These are phyloP conservation scores for Penicillium steckii DNA, from an alignment of 495 filamentous ascomycete species.

Conservation along the genomic window DNA sequence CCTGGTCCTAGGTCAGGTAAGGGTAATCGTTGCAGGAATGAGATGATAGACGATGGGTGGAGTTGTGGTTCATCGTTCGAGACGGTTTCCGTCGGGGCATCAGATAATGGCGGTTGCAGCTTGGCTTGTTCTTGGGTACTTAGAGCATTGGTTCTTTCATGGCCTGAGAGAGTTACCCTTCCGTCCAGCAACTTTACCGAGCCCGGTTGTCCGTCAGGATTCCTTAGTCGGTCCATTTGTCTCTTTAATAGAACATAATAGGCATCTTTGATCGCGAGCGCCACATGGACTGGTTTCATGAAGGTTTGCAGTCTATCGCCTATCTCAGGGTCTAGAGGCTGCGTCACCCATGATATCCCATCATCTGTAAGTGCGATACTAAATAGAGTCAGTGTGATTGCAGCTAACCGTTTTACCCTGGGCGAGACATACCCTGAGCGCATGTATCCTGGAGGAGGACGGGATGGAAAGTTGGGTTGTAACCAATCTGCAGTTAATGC, in stretches of 20 bases:
- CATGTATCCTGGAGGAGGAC: conserved; percentile 59
- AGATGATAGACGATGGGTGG: conserved; percentile 35
- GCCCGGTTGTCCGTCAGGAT: conserved; percentile 13
- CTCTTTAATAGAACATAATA: conserved; percentile 31
- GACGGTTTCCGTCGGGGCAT: conserved; percentile 15
- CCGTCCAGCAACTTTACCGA: conserved; percentile 13
- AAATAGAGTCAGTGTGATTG: conserved; percentile 18
- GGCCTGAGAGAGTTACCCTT: conserved; percentile 12
- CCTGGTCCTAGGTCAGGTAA: conserved; percentile 37
- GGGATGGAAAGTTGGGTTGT: conserved; percentile 56
- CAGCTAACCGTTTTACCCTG: not conserved
- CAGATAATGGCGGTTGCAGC: conserved; percentile 15
- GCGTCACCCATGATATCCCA: conserved; percentile 50
- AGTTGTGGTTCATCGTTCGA: conserved; percentile 13
- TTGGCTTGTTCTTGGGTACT: conserved; percentile 25
- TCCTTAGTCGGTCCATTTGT: conserved; percentile 29
- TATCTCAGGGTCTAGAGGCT: conserved; percentile 35
- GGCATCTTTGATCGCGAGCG: conserved; percentile 38
- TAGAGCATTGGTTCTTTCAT: conserved; percentile 18
- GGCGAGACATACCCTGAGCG: conserved; percentile 52
- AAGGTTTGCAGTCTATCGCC: conserved; percentile 34
- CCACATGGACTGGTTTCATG: conserved; percentile 34
- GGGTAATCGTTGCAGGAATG: conserved; percentile 36
- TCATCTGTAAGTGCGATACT: conserved; percentile 55
- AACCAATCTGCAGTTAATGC: conserved; percentile 55